Percentiles rank a stretch among this genome's conserved stretches.
phyloP scores from a whole-genome alignment of 768 basidiomycete species.

The Crepidotus variabilis region DNA sequence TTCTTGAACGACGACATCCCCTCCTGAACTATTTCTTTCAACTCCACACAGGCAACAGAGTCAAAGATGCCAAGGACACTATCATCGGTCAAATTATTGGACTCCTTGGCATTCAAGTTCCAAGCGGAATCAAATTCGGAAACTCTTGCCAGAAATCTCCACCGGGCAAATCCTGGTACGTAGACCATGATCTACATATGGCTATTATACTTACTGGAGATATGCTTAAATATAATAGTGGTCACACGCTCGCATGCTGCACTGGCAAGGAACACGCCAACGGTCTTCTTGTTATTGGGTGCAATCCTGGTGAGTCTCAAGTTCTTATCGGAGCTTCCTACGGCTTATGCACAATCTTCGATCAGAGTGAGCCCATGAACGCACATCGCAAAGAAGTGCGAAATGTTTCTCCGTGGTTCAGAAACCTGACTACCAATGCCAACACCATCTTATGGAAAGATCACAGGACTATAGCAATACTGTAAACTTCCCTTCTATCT shows the following conservation, averaged over 20 bases:
- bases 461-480: too few relatives aligned
- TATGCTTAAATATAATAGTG: neutral
- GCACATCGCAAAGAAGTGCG: too few relatives aligned
- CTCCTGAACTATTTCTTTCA: neutral
- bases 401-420: too few relatives aligned
- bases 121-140: neutral
- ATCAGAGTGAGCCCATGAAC: too few relatives aligned
- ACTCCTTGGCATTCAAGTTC: neutral
- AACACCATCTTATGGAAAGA: too few relatives aligned
- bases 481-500: too few relatives aligned
- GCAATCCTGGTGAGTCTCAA: too few relatives aligned
- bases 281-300: too few relatives aligned
- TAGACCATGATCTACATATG: neutral
- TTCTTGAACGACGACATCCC: neutral
- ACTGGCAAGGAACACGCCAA: neutral
- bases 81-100: neutral
- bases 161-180: neutral
- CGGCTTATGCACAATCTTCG: too few relatives aligned
- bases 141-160: neutral
- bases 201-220: neutral
- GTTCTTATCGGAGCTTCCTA: too few relatives aligned
- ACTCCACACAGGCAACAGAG: neutral
- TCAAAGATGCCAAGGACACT: neutral
- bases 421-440: too few relatives aligned
- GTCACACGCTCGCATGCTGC: neutral